These are phyloP conservation scores for Symbiotaphrina buchneri DNA, from an alignment of 495 filamentous ascomycete species.

Conservation along the genomic window DNA sequence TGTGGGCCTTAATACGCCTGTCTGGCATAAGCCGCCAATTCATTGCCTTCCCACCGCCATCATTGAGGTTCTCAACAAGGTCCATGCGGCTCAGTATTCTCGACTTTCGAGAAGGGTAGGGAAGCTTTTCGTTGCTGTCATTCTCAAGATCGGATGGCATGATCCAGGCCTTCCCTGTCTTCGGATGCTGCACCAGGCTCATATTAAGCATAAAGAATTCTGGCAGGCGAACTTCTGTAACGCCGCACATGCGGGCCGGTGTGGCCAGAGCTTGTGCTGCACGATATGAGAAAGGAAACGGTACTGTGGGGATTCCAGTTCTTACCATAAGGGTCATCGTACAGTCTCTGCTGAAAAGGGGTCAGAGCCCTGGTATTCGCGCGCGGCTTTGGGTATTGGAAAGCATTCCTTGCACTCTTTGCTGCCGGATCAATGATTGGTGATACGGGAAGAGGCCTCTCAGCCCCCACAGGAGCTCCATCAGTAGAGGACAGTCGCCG, in stretches of 20 bases:
- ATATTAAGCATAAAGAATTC: conserved; percentile 39
- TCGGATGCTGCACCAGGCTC: conserved; percentile 29
- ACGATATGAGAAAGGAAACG: not conserved
- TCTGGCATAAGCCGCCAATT: conserved; percentile 13
- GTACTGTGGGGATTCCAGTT: too few relatives aligned
- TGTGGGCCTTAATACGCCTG: conserved; percentile 12
- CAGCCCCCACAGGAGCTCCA: too few relatives aligned
- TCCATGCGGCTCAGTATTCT: not conserved
- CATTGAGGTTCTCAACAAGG: not conserved
- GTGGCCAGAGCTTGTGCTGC: conserved; percentile 37
- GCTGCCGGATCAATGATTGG: conserved; percentile 17
- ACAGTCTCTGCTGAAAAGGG: conserved; percentile 24
- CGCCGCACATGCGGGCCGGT: conserved; percentile 33
- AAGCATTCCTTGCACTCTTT: conserved; percentile 29
- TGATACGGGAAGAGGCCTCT: conserved; percentile 10
- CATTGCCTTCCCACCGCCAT: conserved; percentile 2
- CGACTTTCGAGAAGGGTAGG: not conserved
- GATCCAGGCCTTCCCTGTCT: conserved; percentile 29
- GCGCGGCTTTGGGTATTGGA: conserved; percentile 8
- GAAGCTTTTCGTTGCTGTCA: not conserved
- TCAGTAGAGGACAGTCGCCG: too few relatives aligned
- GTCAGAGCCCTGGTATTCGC: conserved; percentile 10
- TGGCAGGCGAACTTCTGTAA: conserved; percentile 35
- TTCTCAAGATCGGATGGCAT: conserved; percentile 22
- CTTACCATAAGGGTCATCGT: conserved; percentile 36